These are phyloP conservation scores for Monosporascus cannonballus DNA, from an alignment of 2,329 filamentous ascomycete genomes.

Conservation along the genomic window DNA sequence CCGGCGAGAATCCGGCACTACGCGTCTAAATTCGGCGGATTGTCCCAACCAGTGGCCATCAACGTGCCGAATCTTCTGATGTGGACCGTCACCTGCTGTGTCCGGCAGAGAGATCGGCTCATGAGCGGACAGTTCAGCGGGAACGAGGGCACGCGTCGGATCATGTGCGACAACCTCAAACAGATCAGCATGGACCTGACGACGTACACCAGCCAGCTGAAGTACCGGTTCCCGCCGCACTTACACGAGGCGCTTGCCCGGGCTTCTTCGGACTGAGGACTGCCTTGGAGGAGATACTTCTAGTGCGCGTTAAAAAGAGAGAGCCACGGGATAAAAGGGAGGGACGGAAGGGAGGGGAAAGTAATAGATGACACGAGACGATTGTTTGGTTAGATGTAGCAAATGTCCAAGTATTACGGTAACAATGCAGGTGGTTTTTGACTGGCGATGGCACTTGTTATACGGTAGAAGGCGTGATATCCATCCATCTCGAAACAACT, in stretches of 20 bases:
- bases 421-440: too few species aligned
- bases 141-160: constrained; percentile 57
- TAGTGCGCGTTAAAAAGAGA: not conserved
- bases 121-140: constrained; percentile 67
- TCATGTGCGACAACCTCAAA: constrained; percentile 65
- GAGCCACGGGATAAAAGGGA: not conserved
- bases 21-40: constrained; percentile 72
- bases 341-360: not conserved
- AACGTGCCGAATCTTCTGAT: constrained; percentile 88
- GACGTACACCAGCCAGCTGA: constrained; percentile 87
- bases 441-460: too few species aligned
- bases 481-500: too few species aligned
- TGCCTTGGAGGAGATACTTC: not conserved
- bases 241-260: constrained; percentile 84
- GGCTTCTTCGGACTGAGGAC: constrained; percentile 60
- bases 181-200: constrained; percentile 85
- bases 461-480: too few species aligned
- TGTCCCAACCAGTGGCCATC: constrained; percentile 75
- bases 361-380: not conserved
- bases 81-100: constrained; percentile 88
- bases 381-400: too few species aligned
- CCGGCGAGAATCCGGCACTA: constrained; percentile 72
- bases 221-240: constrained; percentile 80
- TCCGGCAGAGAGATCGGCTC: constrained; percentile 67
- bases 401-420: too few species aligned